A percentile compares a stretch with the other conserved stretches of the same genome.
Conservation (phyloP, 306 rosid species). For the Lablab purpureus region DNA sequence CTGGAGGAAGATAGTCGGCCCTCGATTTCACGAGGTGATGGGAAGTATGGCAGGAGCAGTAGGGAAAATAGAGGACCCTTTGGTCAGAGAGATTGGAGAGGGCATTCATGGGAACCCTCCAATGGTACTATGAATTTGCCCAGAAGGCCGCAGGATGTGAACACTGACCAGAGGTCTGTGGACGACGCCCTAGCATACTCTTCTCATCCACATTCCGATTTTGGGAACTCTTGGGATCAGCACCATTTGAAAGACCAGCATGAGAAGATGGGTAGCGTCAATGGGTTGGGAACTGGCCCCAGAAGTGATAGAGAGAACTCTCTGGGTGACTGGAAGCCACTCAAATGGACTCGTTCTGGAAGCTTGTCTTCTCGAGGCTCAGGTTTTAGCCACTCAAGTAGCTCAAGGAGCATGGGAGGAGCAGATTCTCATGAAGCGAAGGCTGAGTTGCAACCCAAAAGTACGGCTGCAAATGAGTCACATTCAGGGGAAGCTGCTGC, state of each 20-base stretch:
- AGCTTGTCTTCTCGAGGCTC: constrained; percentile 92
- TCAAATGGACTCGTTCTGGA: constrained; percentile 93
- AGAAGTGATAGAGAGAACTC: constrained; percentile 72
- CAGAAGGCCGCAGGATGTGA: constrained; percentile 64
- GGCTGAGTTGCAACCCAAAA: constrained; percentile 64
- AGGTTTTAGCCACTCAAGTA: constrained; percentile 81
- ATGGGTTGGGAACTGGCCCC: constrained; percentile 64
- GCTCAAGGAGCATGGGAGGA: constrained; percentile 76
- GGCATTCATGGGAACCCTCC: constrained; percentile 67
- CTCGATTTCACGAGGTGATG: constrained; percentile 72
- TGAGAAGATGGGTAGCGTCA: constrained; percentile 69
- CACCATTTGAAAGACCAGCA: constrained; percentile 72
- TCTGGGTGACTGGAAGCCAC: constrained; percentile 85
- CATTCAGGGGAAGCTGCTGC: constrained; percentile 80
- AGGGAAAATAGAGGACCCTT: constrained; percentile 78
- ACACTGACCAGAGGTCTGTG: constrained; percentile 63
- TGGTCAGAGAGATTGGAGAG: constrained; percentile 76
- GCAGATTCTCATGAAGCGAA: constrained; percentile 69
- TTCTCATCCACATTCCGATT: constrained; percentile 65
- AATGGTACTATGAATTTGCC: constrained; percentile 61
- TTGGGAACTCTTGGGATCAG: constrained; percentile 75
- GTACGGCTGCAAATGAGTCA: constrained; percentile 60
- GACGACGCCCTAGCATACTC: constrained; percentile 65
- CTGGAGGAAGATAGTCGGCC: constrained; percentile 73
- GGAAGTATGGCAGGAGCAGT: constrained; percentile 71